Conservation (phyloP, 768 basidiomycete genomes). For the Phaffia tasmanica region DNA sequence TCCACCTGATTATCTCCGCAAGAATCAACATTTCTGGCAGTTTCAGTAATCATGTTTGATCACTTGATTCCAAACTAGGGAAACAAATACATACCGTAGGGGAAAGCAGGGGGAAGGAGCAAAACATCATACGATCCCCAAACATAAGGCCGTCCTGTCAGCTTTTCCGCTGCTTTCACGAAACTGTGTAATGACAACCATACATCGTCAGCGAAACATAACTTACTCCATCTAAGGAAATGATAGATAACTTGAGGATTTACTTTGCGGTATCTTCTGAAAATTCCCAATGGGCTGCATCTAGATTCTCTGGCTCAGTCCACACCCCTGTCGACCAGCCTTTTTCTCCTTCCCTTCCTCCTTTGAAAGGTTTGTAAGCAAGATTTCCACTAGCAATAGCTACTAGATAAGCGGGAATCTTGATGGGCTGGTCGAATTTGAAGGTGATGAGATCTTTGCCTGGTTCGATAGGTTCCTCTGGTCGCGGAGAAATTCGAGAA, state of each 20-base stretch:
- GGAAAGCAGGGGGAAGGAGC: slow-evolving; percentile 82
- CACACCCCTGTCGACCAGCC: slow-evolving; percentile 80
- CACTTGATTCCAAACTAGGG: background rate
- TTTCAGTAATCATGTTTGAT: background rate
- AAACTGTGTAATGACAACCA: slow-evolving; percentile 45
- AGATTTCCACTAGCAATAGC: slow-evolving; percentile 82
- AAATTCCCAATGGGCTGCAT: slow-evolving; percentile 75
- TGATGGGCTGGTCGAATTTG: slow-evolving; percentile 49
- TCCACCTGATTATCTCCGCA: slow-evolving; percentile 10
- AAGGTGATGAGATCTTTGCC: slow-evolving; percentile 16
- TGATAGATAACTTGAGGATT: slow-evolving; percentile 13
- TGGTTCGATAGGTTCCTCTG: slow-evolving; percentile 36
- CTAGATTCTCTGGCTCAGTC: slow-evolving; percentile 76
- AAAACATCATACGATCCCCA: slow-evolving; percentile 85
- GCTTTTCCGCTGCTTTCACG: slow-evolving; percentile 60
- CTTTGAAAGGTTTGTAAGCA: slow-evolving; percentile 50
- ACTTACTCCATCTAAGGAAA: background rate
- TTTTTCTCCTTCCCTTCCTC: slow-evolving; percentile 39
- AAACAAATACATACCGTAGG: slow-evolving; percentile 42
- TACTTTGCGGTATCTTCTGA: slow-evolving; percentile 70
- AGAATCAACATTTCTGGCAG: too few species aligned
- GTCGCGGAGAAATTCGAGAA: slow-evolving; percentile 61
- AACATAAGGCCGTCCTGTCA: slow-evolving; percentile 56
- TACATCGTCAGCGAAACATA: background rate
- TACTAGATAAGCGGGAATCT: slow-evolving; percentile 83